Conservation (phyloP, 1,139 yeast species). For the Fermentozyma sake region DNA sequence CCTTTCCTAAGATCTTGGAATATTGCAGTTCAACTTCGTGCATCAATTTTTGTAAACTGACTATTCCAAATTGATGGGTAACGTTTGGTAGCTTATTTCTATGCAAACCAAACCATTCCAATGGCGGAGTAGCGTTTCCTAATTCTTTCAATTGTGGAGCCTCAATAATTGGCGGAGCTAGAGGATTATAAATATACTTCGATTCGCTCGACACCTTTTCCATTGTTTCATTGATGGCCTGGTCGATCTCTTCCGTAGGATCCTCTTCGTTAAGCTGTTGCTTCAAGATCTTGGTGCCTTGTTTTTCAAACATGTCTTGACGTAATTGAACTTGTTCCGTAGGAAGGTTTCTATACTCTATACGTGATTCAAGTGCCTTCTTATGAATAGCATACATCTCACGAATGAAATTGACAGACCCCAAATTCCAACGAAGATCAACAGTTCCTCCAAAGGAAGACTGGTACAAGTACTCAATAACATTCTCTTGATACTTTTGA, state of each 20-base stretch:
- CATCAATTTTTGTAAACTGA: conserved; percentile 68
- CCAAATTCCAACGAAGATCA: conserved; percentile 89
- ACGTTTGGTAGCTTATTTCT: conserved; percentile 79
- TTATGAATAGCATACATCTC: conserved; percentile 76
- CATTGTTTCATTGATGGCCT: conserved; percentile 53
- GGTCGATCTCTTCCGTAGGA: conserved; percentile 34
- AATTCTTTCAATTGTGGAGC: conserved; percentile 86
- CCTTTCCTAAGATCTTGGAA: conserved; percentile 42
- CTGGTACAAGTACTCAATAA: conserved; percentile 61
- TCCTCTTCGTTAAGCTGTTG: conserved; percentile 25
- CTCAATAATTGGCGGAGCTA: conserved; percentile 75
- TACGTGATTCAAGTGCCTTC: conserved; percentile 37
- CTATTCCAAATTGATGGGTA: conserved; percentile 76
- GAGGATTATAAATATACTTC: conserved; percentile 57
- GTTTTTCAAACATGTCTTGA: conserved; percentile 14
- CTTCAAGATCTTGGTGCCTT: conserved; percentile 9
- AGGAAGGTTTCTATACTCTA: conserved; percentile 21
- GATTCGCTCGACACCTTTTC: conserved; percentile 60
- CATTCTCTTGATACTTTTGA: conserved; percentile 46
- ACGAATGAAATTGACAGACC: conserved; percentile 84
- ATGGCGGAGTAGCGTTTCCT: conserved; percentile 96
- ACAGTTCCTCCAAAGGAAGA: conserved; percentile 86
- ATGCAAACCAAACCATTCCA: conserved; percentile 96
- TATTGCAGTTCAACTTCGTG: conserved; percentile 55
- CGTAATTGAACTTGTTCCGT: conserved; percentile 9